These are phyloP conservation scores for Carex sylvatica DNA, from an alignment of 202 grass and related monocot genomes.

Conservation along the genomic window DNA sequence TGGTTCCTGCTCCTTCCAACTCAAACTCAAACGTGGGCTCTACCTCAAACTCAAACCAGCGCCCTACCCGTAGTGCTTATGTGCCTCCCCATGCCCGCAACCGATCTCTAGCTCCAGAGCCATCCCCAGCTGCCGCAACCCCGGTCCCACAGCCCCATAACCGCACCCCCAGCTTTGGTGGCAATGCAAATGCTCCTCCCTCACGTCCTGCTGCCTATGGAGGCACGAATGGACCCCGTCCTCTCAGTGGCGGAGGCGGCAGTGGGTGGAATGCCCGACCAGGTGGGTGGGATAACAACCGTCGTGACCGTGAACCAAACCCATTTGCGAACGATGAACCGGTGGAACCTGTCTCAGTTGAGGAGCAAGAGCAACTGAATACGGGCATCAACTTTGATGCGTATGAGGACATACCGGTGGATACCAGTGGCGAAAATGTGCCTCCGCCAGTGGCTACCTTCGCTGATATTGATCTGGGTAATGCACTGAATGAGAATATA, in stretches of 20 bases:
- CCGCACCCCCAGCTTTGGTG: constrained; percentile 14
- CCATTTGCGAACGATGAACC: constrained; percentile 57
- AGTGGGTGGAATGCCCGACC: constrained; percentile 1
- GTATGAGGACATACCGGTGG: constrained; percentile 96
- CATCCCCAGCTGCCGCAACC: constrained; percentile 16
- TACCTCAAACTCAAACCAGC: constrained; percentile 33
- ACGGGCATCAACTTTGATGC: constrained; percentile 93
- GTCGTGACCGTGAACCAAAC: constrained; percentile 48
- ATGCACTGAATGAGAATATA: constrained; percentile 85
- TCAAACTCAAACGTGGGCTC: not conserved
- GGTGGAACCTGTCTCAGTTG: constrained; percentile 4
- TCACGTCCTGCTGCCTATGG: not conserved
- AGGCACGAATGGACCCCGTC: not conserved
- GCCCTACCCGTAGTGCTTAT: constrained; percentile 49
- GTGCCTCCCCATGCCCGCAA: constrained; percentile 73
- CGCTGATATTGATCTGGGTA: constrained; percentile 85
- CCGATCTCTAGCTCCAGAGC: constrained; percentile 36
- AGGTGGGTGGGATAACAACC: constrained; percentile 11
- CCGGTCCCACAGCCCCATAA: constrained; percentile 16
- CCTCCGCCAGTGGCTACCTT: constrained; percentile 79
- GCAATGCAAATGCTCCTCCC: not conserved
- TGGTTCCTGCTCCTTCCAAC: not conserved
- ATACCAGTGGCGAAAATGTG: constrained; percentile 82
- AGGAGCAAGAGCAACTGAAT: constrained; percentile 38
- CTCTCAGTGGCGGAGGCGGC: not conserved